Percentiles rank a stretch among this genome's conserved stretches.
phyloP scores from a whole-genome alignment of 1,139 yeast genomes.

The Kurtzmaniella quercitrusa region DNA sequence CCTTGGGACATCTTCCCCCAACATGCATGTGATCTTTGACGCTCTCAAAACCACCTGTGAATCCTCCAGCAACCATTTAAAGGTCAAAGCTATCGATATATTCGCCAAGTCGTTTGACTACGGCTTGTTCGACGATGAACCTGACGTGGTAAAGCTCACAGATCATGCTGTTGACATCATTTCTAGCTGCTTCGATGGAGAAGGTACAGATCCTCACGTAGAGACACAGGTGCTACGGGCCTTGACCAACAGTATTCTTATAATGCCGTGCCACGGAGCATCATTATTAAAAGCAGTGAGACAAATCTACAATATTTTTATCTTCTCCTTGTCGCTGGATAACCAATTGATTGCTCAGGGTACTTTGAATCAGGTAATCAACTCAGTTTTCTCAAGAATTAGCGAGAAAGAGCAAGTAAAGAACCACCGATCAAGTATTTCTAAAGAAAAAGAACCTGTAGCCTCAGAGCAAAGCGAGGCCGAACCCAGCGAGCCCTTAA shows the following conservation, averaged over 20 bases:
- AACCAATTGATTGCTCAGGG: constrained; percentile 97
- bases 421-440: constrained; percentile 7
- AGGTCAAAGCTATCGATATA: constrained; percentile 39
- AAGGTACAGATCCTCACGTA: constrained; percentile 81
- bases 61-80: constrained; percentile 26
- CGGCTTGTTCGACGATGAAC: constrained; percentile 34
- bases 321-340: constrained; percentile 71
- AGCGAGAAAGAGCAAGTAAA: constrained; percentile 23
- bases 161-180: constrained; percentile 86
- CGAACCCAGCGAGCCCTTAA: constrained; percentile 37
- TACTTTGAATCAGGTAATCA: constrained; percentile 84
- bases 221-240: constrained; percentile 94
- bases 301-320: constrained; percentile 88
- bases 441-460: constrained; percentile 16
- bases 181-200: constrained; percentile 84
- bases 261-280: constrained; percentile 88
- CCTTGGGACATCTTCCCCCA: constrained; percentile 23
- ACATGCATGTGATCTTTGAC: constrained; percentile 34
- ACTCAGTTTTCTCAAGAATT: constrained; percentile 78
- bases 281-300: constrained; percentile 85
- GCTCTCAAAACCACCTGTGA: constrained; percentile 41
- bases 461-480: constrained; percentile 15
- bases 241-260: constrained; percentile 77
- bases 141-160: constrained; percentile 52
- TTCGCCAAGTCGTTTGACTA: constrained; percentile 45